Evolutionary conservation across 2,329 filamentous ascomycete species (phyloP).

Genomic region (Cladophialophora psammophila): DNA sequence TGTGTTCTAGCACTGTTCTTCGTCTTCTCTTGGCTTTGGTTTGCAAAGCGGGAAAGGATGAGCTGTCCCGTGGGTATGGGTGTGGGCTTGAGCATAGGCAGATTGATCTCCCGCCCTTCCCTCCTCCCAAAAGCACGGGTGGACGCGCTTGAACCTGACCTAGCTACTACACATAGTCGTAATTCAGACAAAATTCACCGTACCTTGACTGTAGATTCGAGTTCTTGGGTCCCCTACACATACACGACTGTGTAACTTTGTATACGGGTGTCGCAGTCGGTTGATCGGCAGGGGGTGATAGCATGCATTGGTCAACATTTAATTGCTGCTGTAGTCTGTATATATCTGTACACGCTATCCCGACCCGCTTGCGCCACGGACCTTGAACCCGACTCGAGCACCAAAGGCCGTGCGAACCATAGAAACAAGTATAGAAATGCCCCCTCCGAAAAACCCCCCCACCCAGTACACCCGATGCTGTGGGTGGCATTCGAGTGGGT

Average conservation of each 20-base stretch:
- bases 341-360: slow-evolving; percentile 5
- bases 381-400: neutral
- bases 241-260: neutral
- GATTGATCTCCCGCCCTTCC: neutral
- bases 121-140: too few relatives aligned
- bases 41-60: too few relatives aligned
- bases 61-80: too few relatives aligned
- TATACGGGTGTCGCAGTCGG: too few relatives aligned
- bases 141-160: too few relatives aligned
- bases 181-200: neutral
- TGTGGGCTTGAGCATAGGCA: neutral
- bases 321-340: slow-evolving; percentile 5
- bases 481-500: neutral
- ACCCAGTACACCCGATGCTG: neutral
- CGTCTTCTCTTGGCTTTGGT: neutral
- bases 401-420: slow-evolving; percentile 2
- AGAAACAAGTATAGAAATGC: slow-evolving; percentile 7
- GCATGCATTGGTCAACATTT: neutral
- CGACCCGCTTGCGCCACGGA: neutral
- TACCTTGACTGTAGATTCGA: neutral
- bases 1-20: too few relatives aligned
- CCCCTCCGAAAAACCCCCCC: neutral
- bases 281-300: neutral
- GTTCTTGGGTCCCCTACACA: neutral
- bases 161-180: too few relatives aligned